Base-by-base conservation (phyloP, 768 basidiomycete genomes). In the Pulveroboletus sp. region DNA sequence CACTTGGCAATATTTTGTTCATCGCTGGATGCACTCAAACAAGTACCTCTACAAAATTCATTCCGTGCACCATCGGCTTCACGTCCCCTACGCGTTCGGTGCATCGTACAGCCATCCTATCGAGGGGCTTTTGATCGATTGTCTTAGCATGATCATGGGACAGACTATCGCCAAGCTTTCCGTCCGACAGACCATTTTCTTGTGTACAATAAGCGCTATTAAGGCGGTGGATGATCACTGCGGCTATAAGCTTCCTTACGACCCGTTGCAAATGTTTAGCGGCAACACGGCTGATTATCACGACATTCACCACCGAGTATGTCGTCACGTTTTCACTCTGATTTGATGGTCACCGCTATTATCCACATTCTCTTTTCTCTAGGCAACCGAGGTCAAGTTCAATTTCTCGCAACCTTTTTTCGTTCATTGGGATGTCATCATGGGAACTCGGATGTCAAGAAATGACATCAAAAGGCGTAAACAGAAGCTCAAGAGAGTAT, bases 1-100 rank as follows among this genome's bases (percentile, higher is more conserved):
- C 72, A 94, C 94, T 27, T 97, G 93, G 93, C 94, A 99, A 68
- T 99, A 98, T 69, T 94, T 94, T 71, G 74, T 92, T n/a, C 97
- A 99, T 65, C 91, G 95, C 34, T 69, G 74, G 37, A 91, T 97
- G 86, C 97, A 98, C 71, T 71, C 80, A 59, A 91, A 90, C 74
- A 88, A 84, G 56, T 97, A 80, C 68, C 76, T 98, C 27, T 98
- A 95, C 73, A 88, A 83, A 56, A 76, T 97, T 54, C 97, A 99
- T 68, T 91, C 91, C 0, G 85, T 87, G 69, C 97, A 99, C 68
- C 97, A 98, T 67, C 79, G 93, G 10, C 82, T 99, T 5, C 94
- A 98, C 65, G 92, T 95, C 6, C 94, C 97, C 1, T 98, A 97
- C 62, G 92, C 97, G 0, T 99, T 88, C 60, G 97, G 97, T 13